A percentile compares a stretch with the other conserved stretches of the same genome.
Evolutionary conservation across 163 green algal genomes (phyloP).

Genomic region (Coccomyxa subellipsoidea): DNA sequence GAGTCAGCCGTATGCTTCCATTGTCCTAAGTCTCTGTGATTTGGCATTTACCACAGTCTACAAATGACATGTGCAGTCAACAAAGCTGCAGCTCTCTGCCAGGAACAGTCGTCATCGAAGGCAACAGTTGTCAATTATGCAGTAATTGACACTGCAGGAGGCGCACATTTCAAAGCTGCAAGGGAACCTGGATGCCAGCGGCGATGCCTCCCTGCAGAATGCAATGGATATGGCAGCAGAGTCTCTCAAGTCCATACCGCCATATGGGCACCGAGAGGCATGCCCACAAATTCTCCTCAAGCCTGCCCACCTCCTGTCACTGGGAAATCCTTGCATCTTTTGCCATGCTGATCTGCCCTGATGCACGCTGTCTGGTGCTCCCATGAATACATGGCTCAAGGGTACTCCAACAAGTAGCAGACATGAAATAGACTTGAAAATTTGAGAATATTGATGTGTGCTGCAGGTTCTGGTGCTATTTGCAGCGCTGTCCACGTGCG

Average conservation of each 20-base stretch:
- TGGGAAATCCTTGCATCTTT: too few relatives aligned
- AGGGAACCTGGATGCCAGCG: conserved; percentile 43
- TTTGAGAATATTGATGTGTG: background rate
- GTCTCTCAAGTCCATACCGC: conserved; percentile 70
- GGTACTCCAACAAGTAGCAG: background rate
- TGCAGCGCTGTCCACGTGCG: conserved; percentile 81
- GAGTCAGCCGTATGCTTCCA: too few relatives aligned
- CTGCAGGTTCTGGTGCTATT: conserved; percentile 53
- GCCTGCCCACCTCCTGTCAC: background rate
- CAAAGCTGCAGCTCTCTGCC: too few relatives aligned
- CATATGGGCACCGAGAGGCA: conserved; percentile 88
- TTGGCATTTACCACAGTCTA: too few relatives aligned
- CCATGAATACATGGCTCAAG: too few relatives aligned
- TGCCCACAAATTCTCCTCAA: background rate
- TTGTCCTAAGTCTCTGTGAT: too few relatives aligned
- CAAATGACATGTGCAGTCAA: too few relatives aligned
- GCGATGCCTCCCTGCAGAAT: conserved; percentile 88
- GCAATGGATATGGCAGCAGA: conserved; percentile 67
- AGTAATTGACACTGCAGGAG: conserved; percentile 40
- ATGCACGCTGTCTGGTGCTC: too few relatives aligned
- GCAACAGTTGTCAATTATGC: background rate
- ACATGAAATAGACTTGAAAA: background rate
- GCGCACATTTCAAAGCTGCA: conserved; percentile 73
- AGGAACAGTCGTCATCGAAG: too few relatives aligned
- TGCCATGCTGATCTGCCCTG: too few relatives aligned